These are phyloP conservation scores for Colletotrichum destructivum DNA, from an alignment of 2,329 filamentous ascomycete genomes.

Conservation along the genomic window DNA sequence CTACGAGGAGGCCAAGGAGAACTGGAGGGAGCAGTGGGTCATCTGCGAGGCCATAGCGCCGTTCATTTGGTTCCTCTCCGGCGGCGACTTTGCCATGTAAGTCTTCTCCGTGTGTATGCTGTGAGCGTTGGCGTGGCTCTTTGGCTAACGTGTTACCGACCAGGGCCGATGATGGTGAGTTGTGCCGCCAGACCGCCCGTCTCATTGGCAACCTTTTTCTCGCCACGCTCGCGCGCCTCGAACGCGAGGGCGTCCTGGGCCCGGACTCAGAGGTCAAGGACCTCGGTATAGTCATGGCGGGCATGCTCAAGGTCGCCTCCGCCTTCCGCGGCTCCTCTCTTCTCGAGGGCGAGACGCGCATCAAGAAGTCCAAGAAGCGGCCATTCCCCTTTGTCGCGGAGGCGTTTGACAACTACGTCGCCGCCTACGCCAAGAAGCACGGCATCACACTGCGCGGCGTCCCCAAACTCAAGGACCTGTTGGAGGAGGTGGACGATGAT, in stretches of 20 bases:
- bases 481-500: slow-evolving; percentile 42
- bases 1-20: slow-evolving; percentile 52
- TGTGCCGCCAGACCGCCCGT: slow-evolving; percentile 48
- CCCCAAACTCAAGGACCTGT: slow-evolving; percentile 45
- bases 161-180: slow-evolving; percentile 37
- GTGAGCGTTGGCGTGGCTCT: neutral
- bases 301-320: slow-evolving; percentile 49
- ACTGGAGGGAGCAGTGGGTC: slow-evolving; percentile 57
- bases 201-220: slow-evolving; percentile 54
- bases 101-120: neutral
- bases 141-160: neutral
- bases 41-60: slow-evolving; percentile 56
- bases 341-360: slow-evolving; percentile 40
- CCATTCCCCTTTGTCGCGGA: slow-evolving; percentile 44
- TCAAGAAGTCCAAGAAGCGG: slow-evolving; percentile 42
- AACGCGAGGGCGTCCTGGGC: slow-evolving; percentile 50
- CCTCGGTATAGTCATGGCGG: slow-evolving; percentile 55
- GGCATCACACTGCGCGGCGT: slow-evolving; percentile 50
- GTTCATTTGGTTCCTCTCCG: slow-evolving; percentile 47
- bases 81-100: slow-evolving; percentile 27
- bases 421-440: slow-evolving; percentile 53
- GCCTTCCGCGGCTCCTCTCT: slow-evolving; percentile 38
- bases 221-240: slow-evolving; percentile 56
- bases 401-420: slow-evolving; percentile 50
- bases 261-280: slow-evolving; percentile 54